Percentiles rank a stretch among this genome's conserved stretches.
These are phyloP conservation scores for Phytophthora pistaciae DNA, from an alignment of 352 stramenopile genomes.

Conservation along the genomic window DNA sequence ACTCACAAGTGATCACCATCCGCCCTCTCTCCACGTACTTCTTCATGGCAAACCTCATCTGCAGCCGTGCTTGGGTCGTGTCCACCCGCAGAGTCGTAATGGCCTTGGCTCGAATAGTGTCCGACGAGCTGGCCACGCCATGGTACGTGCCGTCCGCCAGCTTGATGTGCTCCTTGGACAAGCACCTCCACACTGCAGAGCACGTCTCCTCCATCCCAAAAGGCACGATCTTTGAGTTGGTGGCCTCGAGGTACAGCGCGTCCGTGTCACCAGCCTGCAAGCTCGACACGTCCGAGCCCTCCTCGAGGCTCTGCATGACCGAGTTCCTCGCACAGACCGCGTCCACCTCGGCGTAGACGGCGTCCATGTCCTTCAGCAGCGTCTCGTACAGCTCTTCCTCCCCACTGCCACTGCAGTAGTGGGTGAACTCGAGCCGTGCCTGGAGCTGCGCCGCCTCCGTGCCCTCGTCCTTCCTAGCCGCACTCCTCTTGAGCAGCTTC, in stretches of 20 bases:
- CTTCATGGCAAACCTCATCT: slow-evolving; percentile 52
- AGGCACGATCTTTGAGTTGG: slow-evolving; percentile 53
- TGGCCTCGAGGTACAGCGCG: slow-evolving; percentile 45
- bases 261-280: slow-evolving; percentile 35
- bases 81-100: slow-evolving; percentile 51
- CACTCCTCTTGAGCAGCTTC: slow-evolving; percentile 48
- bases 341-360: slow-evolving; percentile 42
- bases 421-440: slow-evolving; percentile 28
- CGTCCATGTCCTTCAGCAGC: slow-evolving; percentile 35
- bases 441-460: slow-evolving; percentile 26
- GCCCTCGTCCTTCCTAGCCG: slow-evolving; percentile 15
- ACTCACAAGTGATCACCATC: slow-evolving; percentile 39
- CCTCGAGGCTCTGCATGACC: slow-evolving; percentile 37
- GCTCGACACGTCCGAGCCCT: slow-evolving; percentile 42
- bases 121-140: slow-evolving; percentile 28
- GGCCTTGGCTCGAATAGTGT: slow-evolving; percentile 55
- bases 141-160: slow-evolving; percentile 53
- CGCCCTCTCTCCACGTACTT: slow-evolving; percentile 34
- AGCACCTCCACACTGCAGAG: slow-evolving; percentile 46
- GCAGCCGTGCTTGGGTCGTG: slow-evolving; percentile 36
- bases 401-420: slow-evolving; percentile 12
- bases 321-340: slow-evolving; percentile 34
- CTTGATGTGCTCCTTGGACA: slow-evolving; percentile 44
- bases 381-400: slow-evolving; percentile 37
- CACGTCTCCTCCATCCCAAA: slow-evolving; percentile 51